Evolutionary conservation across 176 grass and related monocot species (phyloP).

Genomic region (Saccharum officinarum): DNA sequence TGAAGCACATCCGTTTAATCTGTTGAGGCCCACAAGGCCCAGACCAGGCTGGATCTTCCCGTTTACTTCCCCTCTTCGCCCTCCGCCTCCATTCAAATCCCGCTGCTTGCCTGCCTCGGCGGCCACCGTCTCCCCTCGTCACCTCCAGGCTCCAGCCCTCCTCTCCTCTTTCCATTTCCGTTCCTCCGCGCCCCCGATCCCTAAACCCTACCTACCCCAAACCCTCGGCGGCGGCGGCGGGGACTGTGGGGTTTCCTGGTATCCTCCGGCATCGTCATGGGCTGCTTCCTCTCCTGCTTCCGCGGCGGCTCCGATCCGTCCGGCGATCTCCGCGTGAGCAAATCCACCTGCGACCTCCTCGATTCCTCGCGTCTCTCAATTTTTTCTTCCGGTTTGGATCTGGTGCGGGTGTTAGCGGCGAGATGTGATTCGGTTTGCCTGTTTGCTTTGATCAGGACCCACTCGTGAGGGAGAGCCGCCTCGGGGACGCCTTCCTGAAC

Average conservation of each 20-base stretch:
- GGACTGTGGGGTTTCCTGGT: neutral
- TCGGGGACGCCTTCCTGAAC: constrained; percentile 47
- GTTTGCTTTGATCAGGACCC: constrained; percentile 40
- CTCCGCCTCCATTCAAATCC: constrained; percentile 34
- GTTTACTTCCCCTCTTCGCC: constrained; percentile 6
- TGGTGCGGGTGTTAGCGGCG: neutral
- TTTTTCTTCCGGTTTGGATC: neutral
- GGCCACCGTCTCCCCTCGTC: neutral
- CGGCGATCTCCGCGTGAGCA: constrained; percentile 25
- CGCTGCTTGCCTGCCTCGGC: neutral
- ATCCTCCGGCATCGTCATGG: constrained; percentile 33
- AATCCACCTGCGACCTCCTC: neutral
- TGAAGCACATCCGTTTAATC: neutral
- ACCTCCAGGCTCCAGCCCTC: neutral
- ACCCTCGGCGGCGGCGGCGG: neutral
- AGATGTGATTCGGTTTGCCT: neutral
- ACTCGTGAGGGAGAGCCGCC: constrained; percentile 29
- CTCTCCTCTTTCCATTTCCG: constrained; percentile 4
- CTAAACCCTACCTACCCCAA: constrained; percentile 19
- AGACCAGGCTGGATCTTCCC: neutral
- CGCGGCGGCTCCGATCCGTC: neutral
- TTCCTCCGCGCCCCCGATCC: neutral
- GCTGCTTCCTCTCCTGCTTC: constrained; percentile 75
- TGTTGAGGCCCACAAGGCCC: neutral
- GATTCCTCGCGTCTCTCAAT: neutral